phyloP scores from a whole-genome alignment of 2,329 filamentous ascomycete species.

The Penicillium paneum region DNA sequence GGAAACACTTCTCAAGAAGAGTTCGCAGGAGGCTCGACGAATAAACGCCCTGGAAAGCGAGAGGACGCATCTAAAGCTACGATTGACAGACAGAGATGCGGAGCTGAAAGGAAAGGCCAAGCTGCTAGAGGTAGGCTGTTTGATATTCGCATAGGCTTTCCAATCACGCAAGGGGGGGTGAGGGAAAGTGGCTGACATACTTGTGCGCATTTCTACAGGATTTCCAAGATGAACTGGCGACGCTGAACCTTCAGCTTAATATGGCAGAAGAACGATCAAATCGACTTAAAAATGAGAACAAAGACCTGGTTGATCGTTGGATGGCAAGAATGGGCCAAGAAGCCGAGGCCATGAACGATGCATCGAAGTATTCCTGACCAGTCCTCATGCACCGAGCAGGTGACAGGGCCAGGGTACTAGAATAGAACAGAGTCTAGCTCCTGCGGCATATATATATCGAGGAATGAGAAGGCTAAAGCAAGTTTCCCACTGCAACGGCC shows the following conservation, averaged over 20 bases:
- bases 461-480: too few species aligned
- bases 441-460: neutral
- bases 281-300: constrained; percentile 75
- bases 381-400: neutral
- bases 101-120: constrained; percentile 82
- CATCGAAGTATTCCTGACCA: constrained; percentile 46
- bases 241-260: constrained; percentile 81
- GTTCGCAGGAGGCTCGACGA: constrained; percentile 57
- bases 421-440: neutral
- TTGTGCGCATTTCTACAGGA: constrained; percentile 48
- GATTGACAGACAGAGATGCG: constrained; percentile 76
- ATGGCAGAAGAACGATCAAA: constrained; percentile 74
- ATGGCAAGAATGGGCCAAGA: constrained; percentile 83
- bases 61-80: constrained; percentile 59
- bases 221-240: constrained; percentile 89
- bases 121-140: constrained; percentile 63
- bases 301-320: constrained; percentile 85
- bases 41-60: constrained; percentile 63
- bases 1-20: constrained; percentile 58
- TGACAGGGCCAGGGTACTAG: neutral
- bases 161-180: neutral
- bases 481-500: neutral
- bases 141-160: neutral
- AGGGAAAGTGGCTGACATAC: neutral
- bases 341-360: constrained; percentile 78